Evolutionary conservation across 805 yeast genomes (phyloP).

Genomic region (Metschnikowia peoriensis): DNA sequence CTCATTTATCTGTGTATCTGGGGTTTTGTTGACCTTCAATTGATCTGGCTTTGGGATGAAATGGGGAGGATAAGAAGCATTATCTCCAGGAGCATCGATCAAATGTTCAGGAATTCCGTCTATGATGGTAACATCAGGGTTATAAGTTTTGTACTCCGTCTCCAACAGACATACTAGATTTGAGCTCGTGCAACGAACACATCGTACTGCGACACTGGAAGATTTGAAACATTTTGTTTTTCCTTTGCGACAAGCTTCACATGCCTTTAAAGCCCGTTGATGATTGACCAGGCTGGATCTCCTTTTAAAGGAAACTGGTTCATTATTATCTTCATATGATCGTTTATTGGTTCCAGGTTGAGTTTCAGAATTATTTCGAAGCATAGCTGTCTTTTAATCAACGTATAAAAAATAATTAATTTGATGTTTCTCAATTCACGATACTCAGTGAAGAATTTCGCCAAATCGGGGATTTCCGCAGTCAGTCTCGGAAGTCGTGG

Average conservation of each 20-base stretch:
- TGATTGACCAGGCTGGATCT: slow-evolving; percentile 3
- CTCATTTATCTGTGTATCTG: neutral
- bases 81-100: slow-evolving; percentile 7
- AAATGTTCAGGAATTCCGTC: slow-evolving; percentile 18
- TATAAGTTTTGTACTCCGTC: slow-evolving; percentile 9
- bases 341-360: neutral
- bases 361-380: neutral
- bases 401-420: neutral
- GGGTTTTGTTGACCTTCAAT: neutral
- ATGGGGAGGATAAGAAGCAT: slow-evolving; percentile 9
- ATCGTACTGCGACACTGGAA: slow-evolving; percentile 42
- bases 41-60: slow-evolving; percentile 8
- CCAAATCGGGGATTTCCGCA: slow-evolving; percentile 5
- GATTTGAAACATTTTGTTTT: slow-evolving; percentile 64
- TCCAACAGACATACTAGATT: slow-evolving; percentile 53
- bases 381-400: neutral
- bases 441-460: neutral
- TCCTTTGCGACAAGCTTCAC: slow-evolving; percentile 53
- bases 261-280: slow-evolving; percentile 49
- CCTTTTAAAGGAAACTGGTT: neutral
- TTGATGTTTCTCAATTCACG: neutral
- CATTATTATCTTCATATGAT: neutral
- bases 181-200: slow-evolving; percentile 58
- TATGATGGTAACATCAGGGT: slow-evolving; percentile 17
- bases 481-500: neutral